Conservation (phyloP, 2,329 filamentous ascomycete species). For the Verticillium klebahnii region DNA sequence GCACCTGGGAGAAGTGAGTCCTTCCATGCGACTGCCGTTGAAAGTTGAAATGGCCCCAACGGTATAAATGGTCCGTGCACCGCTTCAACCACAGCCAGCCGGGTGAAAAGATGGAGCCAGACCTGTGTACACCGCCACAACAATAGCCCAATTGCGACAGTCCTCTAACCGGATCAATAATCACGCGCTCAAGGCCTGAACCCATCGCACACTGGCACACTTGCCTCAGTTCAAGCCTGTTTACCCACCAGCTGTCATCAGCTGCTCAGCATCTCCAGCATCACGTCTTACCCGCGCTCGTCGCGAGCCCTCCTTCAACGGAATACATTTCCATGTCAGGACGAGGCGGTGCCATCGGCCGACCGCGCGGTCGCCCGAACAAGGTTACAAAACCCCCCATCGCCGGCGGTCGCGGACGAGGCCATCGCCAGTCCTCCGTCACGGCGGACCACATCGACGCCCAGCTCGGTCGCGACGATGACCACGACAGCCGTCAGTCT, state of each 20-base stretch:
- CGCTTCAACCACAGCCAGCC: neutral
- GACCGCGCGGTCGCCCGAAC: slow-evolving; percentile 30
- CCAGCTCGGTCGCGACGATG: slow-evolving; percentile 16
- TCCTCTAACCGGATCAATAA: neutral
- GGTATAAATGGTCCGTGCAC: no score
- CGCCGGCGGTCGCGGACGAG: slow-evolving; percentile 15
- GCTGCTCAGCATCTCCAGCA: neutral
- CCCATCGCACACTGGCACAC: neutral
- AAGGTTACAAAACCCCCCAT: slow-evolving; percentile 38
- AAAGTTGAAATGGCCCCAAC: no score
- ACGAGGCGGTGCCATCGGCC: slow-evolving; percentile 8
- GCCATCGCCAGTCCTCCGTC: slow-evolving; percentile 22
- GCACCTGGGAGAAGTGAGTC: no score
- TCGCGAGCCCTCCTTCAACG: neutral
- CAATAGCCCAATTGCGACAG: neutral
- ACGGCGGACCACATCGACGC: slow-evolving; percentile 26
- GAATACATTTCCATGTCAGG: slow-evolving; percentile 8
- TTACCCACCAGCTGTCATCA: neutral
- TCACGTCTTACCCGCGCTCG: neutral
- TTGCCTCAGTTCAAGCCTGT: neutral
- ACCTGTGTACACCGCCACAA: neutral
- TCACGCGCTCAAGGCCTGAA: neutral
- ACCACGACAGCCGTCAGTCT: slow-evolving; percentile 7
- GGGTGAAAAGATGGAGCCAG: neutral
- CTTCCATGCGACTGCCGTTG: no score